Evolutionary conservation across 352 stramenopile species (phyloP).

Genomic region (Chrysophaeum taylorii): DNA sequence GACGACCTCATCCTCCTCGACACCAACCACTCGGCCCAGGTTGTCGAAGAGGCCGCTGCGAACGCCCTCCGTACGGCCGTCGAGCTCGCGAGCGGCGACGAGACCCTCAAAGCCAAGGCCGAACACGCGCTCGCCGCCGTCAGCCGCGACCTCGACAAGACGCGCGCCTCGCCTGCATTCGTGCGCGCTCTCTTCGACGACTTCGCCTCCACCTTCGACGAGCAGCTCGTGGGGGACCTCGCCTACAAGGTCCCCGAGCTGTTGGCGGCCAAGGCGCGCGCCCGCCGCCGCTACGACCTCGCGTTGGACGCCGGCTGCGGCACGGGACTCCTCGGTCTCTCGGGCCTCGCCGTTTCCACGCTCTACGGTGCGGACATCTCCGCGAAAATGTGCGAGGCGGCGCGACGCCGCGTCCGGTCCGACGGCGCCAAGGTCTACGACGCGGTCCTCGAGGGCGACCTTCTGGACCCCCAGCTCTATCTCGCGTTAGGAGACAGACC

Average conservation of each 20-base stretch:
- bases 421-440: neutral
- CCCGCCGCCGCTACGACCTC: conserved; percentile 15
- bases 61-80: conserved; percentile 36
- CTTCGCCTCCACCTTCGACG: conserved; percentile 50
- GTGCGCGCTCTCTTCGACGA: conserved; percentile 48
- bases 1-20: neutral
- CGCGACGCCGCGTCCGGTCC: conserved; percentile 30
- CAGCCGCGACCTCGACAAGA: conserved; percentile 11
- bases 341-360: neutral
- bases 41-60: conserved; percentile 22
- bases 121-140: conserved; percentile 15
- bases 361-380: conserved; percentile 46
- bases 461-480: neutral
- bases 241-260: conserved; percentile 42
- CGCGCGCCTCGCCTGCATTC: conserved; percentile 43
- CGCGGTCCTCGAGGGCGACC: neutral
- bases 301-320: conserved; percentile 49
- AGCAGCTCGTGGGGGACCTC: conserved; percentile 37
- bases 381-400: conserved; percentile 46
- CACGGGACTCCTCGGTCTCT: conserved; percentile 45
- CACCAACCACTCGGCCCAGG: neutral
- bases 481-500: too few relatives aligned
- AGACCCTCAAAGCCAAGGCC: conserved; percentile 10
- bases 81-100: neutral
- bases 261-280: conserved; percentile 21